Evolutionary conservation across 306 rosid species (phyloP).

Genomic region (Begonia fuchsioides): DNA sequence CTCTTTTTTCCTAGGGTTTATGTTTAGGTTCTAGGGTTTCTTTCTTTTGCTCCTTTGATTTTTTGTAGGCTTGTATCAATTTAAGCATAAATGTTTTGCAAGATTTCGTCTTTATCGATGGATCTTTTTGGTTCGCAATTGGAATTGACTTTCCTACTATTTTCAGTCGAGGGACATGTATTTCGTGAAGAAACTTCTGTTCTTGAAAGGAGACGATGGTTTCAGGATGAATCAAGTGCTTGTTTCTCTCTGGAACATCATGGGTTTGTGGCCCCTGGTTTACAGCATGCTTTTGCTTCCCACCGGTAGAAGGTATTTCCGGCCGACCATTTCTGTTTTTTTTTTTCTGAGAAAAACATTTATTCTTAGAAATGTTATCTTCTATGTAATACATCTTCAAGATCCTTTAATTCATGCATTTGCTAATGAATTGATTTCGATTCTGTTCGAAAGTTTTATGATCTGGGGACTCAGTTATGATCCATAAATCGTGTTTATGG

Average conservation of each 20-base stretch:
- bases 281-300: slow-evolving; percentile 79
- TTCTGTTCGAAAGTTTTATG: too few relatives aligned
- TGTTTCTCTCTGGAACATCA: slow-evolving; percentile 70
- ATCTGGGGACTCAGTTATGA: too few relatives aligned
- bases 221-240: slow-evolving; percentile 74
- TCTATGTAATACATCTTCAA: background rate
- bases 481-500: too few relatives aligned
- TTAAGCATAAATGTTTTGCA: background rate
- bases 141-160: background rate
- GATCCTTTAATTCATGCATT: background rate
- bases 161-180: slow-evolving; percentile 58
- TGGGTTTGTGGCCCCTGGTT: slow-evolving; percentile 90
- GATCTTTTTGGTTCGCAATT: background rate
- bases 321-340: slow-evolving; percentile 1
- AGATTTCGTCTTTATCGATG: background rate
- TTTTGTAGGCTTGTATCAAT: background rate
- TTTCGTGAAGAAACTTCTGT: slow-evolving; percentile 66
- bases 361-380: background rate
- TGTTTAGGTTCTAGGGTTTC: too few relatives aligned
- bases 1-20: background rate
- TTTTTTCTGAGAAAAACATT: background rate
- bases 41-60: background rate
- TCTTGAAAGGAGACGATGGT: slow-evolving; percentile 71
- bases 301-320: slow-evolving; percentile 67
- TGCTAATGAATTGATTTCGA: background rate